Base-by-base conservation (phyloP, 2,329 filamentous ascomycete species). In the Aspergillus pseudoterreus region DNA sequence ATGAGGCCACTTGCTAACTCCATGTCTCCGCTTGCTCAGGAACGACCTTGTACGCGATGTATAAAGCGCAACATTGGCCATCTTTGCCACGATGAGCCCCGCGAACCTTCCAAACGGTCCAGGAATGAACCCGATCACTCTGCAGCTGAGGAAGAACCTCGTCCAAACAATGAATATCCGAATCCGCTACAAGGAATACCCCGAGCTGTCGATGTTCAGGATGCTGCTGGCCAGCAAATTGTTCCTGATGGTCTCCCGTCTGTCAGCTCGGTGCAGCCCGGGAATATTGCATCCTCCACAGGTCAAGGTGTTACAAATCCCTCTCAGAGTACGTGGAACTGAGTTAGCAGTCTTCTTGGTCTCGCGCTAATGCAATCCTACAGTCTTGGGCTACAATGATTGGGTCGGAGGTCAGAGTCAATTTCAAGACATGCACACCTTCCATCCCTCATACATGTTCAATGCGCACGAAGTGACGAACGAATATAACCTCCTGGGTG, bases 11-110 rank as follows among this genome's bases (percentile, higher is more conserved):
- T 65, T 58, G 59, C 70, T 73, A 59, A 73, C 68, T 61, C 43
- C 35, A 11, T 45, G 54, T 57, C 62, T 48, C 43, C 39, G 51
- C 45, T 45, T 50, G 41, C 54, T 47, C 72, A 95, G 90, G 90
- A 95, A 78, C 87, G 94, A 70, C 94, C 94, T 66, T 99, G 94
- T 82, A 92, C 90, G 65, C 84, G 94, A 75, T 99, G 94, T 79
- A 90, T 97, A 75, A 99, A 97, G 77, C 87, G 94, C 68, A 96
- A 96, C 76, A 99, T 99, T 72, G 94, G 92, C 65, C 94, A 99
- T 74, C 82, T 99, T 60, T 99, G 94, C 74, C 94, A 96, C 77
- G 94, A 99, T 74, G 94, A 97, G 75, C 92, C 92, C 61, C 86
- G 92, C 72, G 92, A 99, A 67, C 79, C 85, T 61, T 83, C 86